Evolutionary conservation across 2,329 filamentous ascomycete species (phyloP), one percentile per base, ranked within the genome.

Genomic region (Bertia moriformis): DNA sequence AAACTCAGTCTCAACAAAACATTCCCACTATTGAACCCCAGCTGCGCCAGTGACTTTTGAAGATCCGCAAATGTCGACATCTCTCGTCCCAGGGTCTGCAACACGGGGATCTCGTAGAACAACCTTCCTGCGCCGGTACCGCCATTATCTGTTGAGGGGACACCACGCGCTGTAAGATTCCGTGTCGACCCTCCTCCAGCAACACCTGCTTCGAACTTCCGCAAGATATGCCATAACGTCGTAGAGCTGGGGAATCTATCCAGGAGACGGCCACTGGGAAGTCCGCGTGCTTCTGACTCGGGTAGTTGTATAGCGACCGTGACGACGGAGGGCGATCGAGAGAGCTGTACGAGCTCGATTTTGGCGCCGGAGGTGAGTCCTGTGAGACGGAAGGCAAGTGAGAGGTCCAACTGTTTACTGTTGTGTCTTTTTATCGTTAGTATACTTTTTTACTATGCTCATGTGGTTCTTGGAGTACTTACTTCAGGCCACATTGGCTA

Each of bases 171-270:
- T 0, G 91, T 96, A 48, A 98, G 73, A 55, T 95, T 95, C 46
- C 84, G 63, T 40, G 66, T 73, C 40, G 60, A 66, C 5, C 69
- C 69, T 41, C 67, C 66, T 38, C 67, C 75, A n/a, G 73, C 72
- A 18, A 73, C 70, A 22, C 73, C 78, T 45, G 81, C 81, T 59
- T 98, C 91, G 47, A 96, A 93, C 53, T 91, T 85, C 43, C 91
- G 80, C 41, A 98, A 56, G 19, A 96, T 67, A 48, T 86, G 73
- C 91, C 91, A 98, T 58, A 98, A 56, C 14, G 86, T 84, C 24
- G 85, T 84, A 46, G 85, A 82, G 56, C 83, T 93, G 1, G 88
- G 78, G 44, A 96, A 87, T 53, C 91, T 94, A 54, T 91, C 79
- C 41, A 78, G 74, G 30, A 93, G 60, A 19, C 87, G 76, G 18